Base-by-base conservation (phyloP, 2,329 filamentous ascomycete genomes). In the Scedosporium apiospermum region DNA sequence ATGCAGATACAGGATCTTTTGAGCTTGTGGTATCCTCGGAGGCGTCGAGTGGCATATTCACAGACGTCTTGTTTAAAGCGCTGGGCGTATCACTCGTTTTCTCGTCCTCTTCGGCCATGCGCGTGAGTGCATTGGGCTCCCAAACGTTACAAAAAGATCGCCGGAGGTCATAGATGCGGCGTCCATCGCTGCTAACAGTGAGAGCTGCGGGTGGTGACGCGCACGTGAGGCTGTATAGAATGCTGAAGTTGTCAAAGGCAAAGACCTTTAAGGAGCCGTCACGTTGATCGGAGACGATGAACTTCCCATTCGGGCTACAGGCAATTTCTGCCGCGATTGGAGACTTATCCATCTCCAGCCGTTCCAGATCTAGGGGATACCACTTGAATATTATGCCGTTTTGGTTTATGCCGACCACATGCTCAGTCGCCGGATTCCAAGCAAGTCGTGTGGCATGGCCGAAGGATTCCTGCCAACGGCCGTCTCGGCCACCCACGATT, bases 141-240 rank as follows among this genome's bases (percentile, higher is more conserved):
- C 59, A 61, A 42, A 61, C 30, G 21, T 53, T 61, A 42, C 59
- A 61, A 42, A 51, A 5, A 4, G 41, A 51, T 6, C 49, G 6
- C 18, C 59, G 21, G 38, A 61, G 42, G 18, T 61, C 59, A n/a
- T 51, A 51, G 16, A 61, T 49, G 16, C 59, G 38, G 12, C 59
- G 42, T 18, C 38, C 18, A 30, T 61, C 59, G 14, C 16, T n/a
- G 44, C 44, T 49, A 10, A 49, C 6, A 49, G 44, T 9, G 6
- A 49, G 44, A 21, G 4, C 9, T 21, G 44, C n/a, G 16, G 21
- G 16, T 3, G 21, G 16, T n/a, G 44, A n/a, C 2, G 16, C 9
- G 14, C 44, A 18, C 6, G 14, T 5, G 2, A 49, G 4, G 14
- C 4, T 16, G 44, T 49, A 49, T 49, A 49, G 44, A 21, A 49